Evolutionary conservation across 2,329 filamentous ascomycete species (phyloP).

Genomic region (Gaeumannomyces tritici): DNA sequence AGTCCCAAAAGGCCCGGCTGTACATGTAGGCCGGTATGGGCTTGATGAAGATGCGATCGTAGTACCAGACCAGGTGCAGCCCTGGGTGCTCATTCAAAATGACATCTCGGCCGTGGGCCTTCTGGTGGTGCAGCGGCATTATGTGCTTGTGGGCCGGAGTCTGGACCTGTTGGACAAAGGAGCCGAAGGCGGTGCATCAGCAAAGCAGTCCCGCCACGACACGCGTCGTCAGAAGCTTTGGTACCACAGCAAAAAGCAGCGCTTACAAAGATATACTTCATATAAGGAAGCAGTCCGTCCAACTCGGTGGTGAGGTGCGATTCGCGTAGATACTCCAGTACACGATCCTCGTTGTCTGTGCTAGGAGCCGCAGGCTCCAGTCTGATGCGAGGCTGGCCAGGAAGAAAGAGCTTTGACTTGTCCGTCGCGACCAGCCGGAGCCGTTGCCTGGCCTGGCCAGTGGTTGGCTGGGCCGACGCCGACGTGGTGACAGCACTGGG

Average conservation of each 20-base stretch:
- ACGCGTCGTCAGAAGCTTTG: neutral
- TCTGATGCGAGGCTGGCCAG: conserved; percentile 15
- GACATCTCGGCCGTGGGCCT: conserved; percentile 24
- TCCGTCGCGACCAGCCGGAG: neutral
- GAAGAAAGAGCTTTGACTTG: conserved; percentile 9
- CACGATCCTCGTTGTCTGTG: conserved; percentile 4
- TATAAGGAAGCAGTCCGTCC: conserved; percentile 13
- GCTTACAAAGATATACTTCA: conserved; percentile 17
- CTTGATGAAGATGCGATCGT: conserved; percentile 30
- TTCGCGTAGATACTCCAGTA: conserved; percentile 11
- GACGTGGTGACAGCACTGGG: neutral
- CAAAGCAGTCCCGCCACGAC: neutral
- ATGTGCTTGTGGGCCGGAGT: conserved; percentile 16
- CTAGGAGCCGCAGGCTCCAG: conserved; percentile 5
- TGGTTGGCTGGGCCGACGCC: neutral
- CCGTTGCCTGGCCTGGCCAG: neutral
- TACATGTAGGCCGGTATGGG: conserved; percentile 27
- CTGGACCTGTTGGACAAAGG: conserved; percentile 6
- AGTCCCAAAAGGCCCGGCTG: conserved; percentile 22
- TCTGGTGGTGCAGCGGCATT: conserved; percentile 26
- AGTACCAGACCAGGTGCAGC: conserved; percentile 31
- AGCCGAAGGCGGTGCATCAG: neutral
- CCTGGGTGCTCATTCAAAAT: conserved; percentile 27
- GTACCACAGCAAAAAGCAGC: neutral
- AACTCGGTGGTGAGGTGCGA: conserved; percentile 12